Evolutionary conservation across 2,329 filamentous ascomycete species (phyloP), one percentile per base, ranked within the genome.

Genomic region (Phaeosphaeriaceae sp.): DNA sequence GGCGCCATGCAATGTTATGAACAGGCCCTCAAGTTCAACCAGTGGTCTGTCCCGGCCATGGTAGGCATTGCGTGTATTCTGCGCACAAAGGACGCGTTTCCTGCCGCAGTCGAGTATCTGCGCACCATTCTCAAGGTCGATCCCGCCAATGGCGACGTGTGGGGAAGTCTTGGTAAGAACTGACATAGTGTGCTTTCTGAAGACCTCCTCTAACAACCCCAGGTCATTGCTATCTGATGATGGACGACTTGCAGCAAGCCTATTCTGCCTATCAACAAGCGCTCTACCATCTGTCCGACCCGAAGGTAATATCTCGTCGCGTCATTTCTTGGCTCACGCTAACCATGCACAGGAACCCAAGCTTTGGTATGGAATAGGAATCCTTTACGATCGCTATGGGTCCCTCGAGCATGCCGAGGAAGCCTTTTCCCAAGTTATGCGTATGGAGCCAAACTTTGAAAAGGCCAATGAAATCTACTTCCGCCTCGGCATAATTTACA

Each of bases 391-490:
- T 72, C 83, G 94, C 43, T 99, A 97, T 68, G 94, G 94, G 6
- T 97, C 92, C 21, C 83, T 97, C 38, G 94, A 99, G 66, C 95
- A 97, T 72, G 94, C 94, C 60, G 94, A 97, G 73, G 94, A 97
- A 72, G 94, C 94, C 4, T 97, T 97, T 71, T 97, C 93, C 2
- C 91, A 97, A 70, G 94, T 99, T 55, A 97, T 99, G 94, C 88
- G 91, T 62, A 97, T 99, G 88, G 89, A 96, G 66, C 94, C 93
- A 4, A 88, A 92, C 63, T 97, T 97, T 63, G 94, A 99, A 69
- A 99, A 99, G 81, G 92, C 93, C 48, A 97, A 97, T 68, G 94
- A 99, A 73, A 97, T 99, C 45, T 99, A 97, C 74, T 99, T 99
- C 77, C 86, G 94, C 21, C 83, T 99, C 7, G 94, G 94, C n/a